Conservation (phyloP, 2,329 filamentous ascomycete species). For the Huntiella abstrusa region DNA sequence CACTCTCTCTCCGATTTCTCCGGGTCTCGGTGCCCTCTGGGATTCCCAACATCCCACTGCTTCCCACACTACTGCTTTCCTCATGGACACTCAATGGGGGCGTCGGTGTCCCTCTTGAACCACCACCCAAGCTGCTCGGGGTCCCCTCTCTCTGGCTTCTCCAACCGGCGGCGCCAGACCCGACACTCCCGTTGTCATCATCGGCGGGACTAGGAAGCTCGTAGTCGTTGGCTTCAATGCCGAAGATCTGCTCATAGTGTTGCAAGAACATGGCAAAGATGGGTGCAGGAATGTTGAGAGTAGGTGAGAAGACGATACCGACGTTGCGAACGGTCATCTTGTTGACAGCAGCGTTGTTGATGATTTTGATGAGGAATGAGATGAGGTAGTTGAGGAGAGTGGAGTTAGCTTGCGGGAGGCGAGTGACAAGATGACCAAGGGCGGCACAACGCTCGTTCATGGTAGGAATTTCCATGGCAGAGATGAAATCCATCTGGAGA, state of each 20-base stretch:
- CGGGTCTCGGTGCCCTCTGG: conserved; percentile 16
- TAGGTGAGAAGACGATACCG: conserved; percentile 94
- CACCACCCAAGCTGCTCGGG: conserved; percentile 14
- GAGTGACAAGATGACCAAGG: conserved; percentile 60
- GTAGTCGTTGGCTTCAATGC: conserved; percentile 46
- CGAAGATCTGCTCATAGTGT: conserved; percentile 76
- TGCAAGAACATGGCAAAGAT: conserved; percentile 89
- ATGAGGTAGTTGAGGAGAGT: conserved; percentile 70
- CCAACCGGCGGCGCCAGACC: conserved; percentile 19
- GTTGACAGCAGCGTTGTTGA: conserved; percentile 75
- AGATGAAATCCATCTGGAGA: conserved; percentile 72
- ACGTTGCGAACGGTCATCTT: conserved; percentile 98
- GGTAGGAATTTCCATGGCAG: conserved; percentile 61
- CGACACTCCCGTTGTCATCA: conserved; percentile 15
- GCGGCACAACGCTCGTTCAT: conserved; percentile 57
- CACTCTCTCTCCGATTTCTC: conserved; percentile 34
- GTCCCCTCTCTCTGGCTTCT: conserved; percentile 16
- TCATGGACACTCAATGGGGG: conserved; percentile 1
- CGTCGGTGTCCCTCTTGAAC: no score
- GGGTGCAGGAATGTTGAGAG: conserved; percentile 85
- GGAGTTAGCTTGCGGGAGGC: conserved; percentile 62
- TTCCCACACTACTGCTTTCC: conserved; percentile 1
- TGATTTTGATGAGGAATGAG: conserved; percentile 76
- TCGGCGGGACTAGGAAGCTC: conserved; percentile 31
- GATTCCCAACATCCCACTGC: conserved; percentile 9